Evolutionary conservation across 331 rosid genomes (phyloP), one percentile per base, ranked within the genome.

Genomic region (Pyrus hybrid): DNA sequence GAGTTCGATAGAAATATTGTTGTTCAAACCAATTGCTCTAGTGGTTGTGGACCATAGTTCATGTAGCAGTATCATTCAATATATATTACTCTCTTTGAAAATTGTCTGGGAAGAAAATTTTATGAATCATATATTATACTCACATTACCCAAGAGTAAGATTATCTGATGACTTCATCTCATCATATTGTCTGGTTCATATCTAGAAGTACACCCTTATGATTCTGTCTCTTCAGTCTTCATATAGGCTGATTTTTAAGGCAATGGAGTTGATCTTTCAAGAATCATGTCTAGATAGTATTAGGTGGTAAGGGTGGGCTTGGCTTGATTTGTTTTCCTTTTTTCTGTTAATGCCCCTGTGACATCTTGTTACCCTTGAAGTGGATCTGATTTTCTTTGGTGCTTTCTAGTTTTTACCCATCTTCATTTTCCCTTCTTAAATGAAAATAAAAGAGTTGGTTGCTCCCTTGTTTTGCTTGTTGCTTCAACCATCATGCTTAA

Each of bases 401-500:
- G 63, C 63, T 71, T 4, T 32, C 29, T 72, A 5, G 13, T 45
- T 6, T 61, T 14, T 72, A 23, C 57, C 66, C 47, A 5, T 51
- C 17, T 18, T 17, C 22, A 43, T 20, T 51, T 68, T 13, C 69
- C 20, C 33, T 37, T 11, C 47, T 8, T 1, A 21, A 71, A 66
- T 18, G 63, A 16, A 63, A 54, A 33, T 4, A 26, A 5, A 66
- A 8, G 61, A 57, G 28, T 7, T 41, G 57, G 26, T 13, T 53
- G 18, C 18, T 4, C 2, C 65, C 17, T 72, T 58, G 20, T 64
- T 79, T 22, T 72, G 23, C 68, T 0, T 72, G 23, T 61, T 66
- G 47, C 61, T 67, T 68, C 32, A 56, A 41, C 82, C 56, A 30
- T 70, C 29, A 77, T 76, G 68, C 26, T 29, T 81, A 66, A 66